Conservation (phyloP, 495 filamentous ascomycete genomes). For the Jackrogersella multiformis region DNA sequence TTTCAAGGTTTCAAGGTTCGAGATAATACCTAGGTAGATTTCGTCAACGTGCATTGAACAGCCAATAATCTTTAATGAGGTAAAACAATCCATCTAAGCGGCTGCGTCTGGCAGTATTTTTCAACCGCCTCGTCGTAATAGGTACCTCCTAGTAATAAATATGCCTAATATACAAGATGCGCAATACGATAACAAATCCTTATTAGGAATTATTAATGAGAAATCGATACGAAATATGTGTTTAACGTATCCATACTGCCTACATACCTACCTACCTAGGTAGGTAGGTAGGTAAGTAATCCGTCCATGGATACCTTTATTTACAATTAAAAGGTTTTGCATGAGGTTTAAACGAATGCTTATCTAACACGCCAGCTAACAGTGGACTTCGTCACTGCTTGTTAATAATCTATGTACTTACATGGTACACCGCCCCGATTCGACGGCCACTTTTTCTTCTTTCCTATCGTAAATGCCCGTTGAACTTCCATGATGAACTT, state of each 20-base stretch:
- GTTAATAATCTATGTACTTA: neutral
- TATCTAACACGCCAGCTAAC: constrained; percentile 1
- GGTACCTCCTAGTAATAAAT: neutral
- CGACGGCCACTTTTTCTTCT: constrained; percentile 6
- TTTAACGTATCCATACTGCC: too few species aligned
- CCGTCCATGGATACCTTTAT: too few species aligned
- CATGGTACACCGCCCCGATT: constrained; percentile 32
- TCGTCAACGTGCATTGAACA: constrained; percentile 17
- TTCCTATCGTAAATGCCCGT: neutral
- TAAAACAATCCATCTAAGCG: constrained; percentile 13
- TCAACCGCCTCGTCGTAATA: constrained; percentile 12
- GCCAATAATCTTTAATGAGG: constrained; percentile 6
- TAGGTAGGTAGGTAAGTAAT: too few species aligned
- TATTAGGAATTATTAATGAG: neutral
- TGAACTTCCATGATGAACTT: constrained; percentile 1
- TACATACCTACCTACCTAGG: too few species aligned
- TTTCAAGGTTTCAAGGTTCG: too few species aligned
- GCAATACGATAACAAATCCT: neutral
- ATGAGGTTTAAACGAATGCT: constrained; percentile 5
- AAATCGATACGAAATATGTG: neutral
- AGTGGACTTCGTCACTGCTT: too few species aligned
- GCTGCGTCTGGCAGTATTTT: constrained; percentile 16
- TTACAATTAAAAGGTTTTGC: neutral
- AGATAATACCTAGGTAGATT: too few species aligned
- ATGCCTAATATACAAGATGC: neutral